Percentiles rank a stretch among this genome's conserved stretches.
Evolutionary conservation across 2,329 filamentous ascomycete genomes (phyloP).

Genomic region (Aspergillus pseudoterreus): DNA sequence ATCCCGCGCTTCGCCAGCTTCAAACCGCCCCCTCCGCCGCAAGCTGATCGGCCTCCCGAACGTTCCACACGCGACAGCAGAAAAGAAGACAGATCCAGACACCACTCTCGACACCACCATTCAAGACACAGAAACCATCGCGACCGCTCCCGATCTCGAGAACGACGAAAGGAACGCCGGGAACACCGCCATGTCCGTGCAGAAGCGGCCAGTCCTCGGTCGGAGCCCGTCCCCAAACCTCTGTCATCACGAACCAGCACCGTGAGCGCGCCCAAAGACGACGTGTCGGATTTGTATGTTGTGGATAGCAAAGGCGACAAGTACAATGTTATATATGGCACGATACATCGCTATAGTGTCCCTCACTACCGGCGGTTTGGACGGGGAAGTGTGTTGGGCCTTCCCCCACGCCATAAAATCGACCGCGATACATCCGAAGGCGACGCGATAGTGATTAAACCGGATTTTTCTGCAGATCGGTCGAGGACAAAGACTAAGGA

Average conservation of each 20-base stretch:
- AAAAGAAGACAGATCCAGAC: slow-evolving; percentile 16
- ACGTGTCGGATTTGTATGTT: slow-evolving; percentile 46
- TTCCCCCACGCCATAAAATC: slow-evolving; percentile 58
- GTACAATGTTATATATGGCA: slow-evolving; percentile 70
- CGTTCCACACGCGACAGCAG: slow-evolving; percentile 18
- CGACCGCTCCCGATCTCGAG: slow-evolving; percentile 21
- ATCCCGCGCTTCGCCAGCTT: slow-evolving; percentile 76
- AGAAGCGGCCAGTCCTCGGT: slow-evolving; percentile 10
- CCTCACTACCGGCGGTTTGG: slow-evolving; percentile 69
- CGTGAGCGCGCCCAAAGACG: slow-evolving; percentile 14
- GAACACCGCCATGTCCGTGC: slow-evolving; percentile 11
- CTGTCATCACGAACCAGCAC: slow-evolving; percentile 5
- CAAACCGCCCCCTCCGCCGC: slow-evolving; percentile 47
- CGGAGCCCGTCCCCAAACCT: slow-evolving; percentile 4
- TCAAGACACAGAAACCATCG: slow-evolving; percentile 20
- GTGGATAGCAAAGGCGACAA: slow-evolving; percentile 74
- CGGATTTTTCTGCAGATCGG: slow-evolving; percentile 35
- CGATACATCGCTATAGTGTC: slow-evolving; percentile 66
- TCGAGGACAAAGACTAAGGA: slow-evolving; percentile 46
- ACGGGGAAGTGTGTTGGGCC: slow-evolving; percentile 67
- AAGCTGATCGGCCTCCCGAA: slow-evolving; percentile 18
- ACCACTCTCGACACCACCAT: slow-evolving; percentile 15
- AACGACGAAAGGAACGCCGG: slow-evolving; percentile 13
- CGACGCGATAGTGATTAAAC: slow-evolving; percentile 35
- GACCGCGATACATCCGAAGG: slow-evolving; percentile 56